Percentiles rank a stretch among this genome's conserved stretches.
Conservation (phyloP, 345 rosid species). For the Eucalyptus virginea region DNA sequence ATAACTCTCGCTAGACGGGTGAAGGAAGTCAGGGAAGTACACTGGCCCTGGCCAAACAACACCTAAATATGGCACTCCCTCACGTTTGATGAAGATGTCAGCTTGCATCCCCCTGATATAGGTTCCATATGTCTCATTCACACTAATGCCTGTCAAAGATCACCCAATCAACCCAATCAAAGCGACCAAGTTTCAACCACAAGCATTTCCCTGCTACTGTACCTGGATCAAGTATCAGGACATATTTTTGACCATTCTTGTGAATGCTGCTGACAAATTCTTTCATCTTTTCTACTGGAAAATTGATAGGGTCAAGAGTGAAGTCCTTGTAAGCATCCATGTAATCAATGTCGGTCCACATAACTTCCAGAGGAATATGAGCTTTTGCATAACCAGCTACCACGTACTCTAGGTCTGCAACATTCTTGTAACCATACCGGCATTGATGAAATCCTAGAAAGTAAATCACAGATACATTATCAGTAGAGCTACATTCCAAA, state of each 20-base stretch:
- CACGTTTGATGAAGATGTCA: constrained; percentile 39
- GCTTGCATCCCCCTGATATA: constrained; percentile 58
- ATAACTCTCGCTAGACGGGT: constrained; percentile 23
- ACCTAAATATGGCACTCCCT: constrained; percentile 52
- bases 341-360: constrained; percentile 81
- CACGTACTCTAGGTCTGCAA: constrained; percentile 40
- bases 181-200: background rate
- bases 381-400: constrained; percentile 63
- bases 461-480: background rate
- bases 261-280: constrained; percentile 34
- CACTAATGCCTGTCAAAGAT: constrained; percentile 32
- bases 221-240: constrained; percentile 68
- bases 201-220: background rate
- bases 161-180: no score
- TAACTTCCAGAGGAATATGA: constrained; percentile 61
- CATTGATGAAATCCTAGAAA: constrained; percentile 67
- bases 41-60: constrained; percentile 64
- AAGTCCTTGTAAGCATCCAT: constrained; percentile 67
- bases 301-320: constrained; percentile 58
- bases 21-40: constrained; percentile 59
- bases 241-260: constrained; percentile 52
- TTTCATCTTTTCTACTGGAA: constrained; percentile 36
- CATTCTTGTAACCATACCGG: constrained; percentile 52
- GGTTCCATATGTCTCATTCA: constrained; percentile 32
- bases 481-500: background rate